Conservation (phyloP, 2,329 filamentous ascomycete genomes). For the Sclerotinia minor region DNA sequence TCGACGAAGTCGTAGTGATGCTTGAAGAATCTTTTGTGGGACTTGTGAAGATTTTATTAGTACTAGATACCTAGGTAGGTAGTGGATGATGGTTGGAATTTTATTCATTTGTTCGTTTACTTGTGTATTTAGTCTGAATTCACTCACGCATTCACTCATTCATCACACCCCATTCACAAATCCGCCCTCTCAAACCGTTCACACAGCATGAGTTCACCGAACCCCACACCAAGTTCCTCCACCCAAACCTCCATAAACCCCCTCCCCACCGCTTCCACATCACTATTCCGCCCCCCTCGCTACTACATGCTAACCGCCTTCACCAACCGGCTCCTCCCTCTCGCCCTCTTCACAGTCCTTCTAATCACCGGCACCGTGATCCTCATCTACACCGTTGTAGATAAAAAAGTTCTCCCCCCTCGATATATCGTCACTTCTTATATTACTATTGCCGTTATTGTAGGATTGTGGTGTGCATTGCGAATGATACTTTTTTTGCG, state of each 20-base stretch:
- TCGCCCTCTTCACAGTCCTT: not conserved
- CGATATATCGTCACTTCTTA: not conserved
- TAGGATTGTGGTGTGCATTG: not conserved
- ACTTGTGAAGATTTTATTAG: no score
- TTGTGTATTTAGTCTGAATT: no score
- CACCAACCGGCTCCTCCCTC: not conserved
- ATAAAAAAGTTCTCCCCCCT: not conserved
- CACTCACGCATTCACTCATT: no score
- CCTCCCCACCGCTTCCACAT: not conserved
- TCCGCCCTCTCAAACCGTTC: not conserved
- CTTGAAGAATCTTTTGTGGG: not conserved
- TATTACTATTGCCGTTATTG: not conserved
- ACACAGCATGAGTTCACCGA: not conserved
- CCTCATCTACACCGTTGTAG: not conserved
- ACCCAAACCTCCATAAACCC: not conserved
- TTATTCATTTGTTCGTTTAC: no score
- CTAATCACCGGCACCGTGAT: constrained; percentile 1
- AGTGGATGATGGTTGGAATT: no score
- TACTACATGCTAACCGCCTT: constrained; percentile 2
- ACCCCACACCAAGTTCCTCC: not conserved
- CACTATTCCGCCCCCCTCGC: not conserved
- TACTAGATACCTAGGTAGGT: not conserved
- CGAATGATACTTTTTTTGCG: not conserved
- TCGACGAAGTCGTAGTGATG: not conserved
- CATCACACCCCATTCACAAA: not conserved